Base-by-base conservation (phyloP, 768 basidiomycete species). In the Suillus spraguei region DNA sequence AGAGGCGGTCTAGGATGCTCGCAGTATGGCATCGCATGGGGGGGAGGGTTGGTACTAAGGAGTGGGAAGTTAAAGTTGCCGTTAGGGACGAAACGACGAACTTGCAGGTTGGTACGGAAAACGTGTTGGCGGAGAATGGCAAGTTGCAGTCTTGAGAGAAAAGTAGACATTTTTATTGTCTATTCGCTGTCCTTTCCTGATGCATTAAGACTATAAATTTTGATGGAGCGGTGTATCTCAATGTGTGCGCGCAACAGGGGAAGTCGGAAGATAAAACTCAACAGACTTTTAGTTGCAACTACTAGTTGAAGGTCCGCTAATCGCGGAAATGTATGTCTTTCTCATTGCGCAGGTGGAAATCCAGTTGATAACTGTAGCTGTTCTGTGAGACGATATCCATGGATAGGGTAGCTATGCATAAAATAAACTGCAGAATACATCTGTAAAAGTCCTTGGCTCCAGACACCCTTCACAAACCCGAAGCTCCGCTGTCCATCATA, bases 41-140 rank as follows among this genome's bases (percentile, higher is more conserved):
- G 2, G 91, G 81, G 1, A 80, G 69, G 59, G 79, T 94, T 28
- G 94, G 94, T 1, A 71, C 88, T 39, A 87, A 84, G 70, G 94
- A 97, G 71, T 92, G 88, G 85, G 89, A 91, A 28, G 87, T 90
- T 68, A 94, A 93, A 72, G 50, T 73, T 44, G 63, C 65, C 9
- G 63, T 68, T 22, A 67, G 67, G 13, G 73, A 73, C 46, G 68
- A 63, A 39, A 9, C 17, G 5, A 39, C 24, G 36, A 56, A 56
- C 9, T 8, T 13, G 36, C 22, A 24, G 36, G 55, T 56, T 16
- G 35, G 17, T 24, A 9, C 36, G 1, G 55, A 24, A 17, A 41
- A 17, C 0, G 55, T 8, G 55, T 22, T 17, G 22, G 17, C 4
- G 6, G 24, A 58, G 38, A 28, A 58, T 58, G 38, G 24, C 16